Base-by-base conservation (phyloP, 1,139 yeast genomes). In the Lodderomyces oxycetoniae region DNA sequence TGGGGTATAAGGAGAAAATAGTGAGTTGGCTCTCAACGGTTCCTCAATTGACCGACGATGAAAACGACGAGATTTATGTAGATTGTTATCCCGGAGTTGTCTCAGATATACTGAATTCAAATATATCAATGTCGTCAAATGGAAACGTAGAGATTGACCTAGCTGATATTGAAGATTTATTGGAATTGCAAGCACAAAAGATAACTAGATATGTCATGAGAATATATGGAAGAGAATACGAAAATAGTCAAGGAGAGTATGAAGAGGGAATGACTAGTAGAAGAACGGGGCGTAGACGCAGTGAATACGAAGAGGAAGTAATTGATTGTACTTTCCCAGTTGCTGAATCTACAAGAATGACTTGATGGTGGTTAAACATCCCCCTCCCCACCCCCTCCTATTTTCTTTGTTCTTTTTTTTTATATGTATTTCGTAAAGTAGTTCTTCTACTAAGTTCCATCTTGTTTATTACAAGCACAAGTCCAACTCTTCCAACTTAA, bases 1-100 rank as follows among this genome's bases (percentile, higher is more conserved):
- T 81, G 86, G 64, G 74, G 1, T 71, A 66, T 35, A 60, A 55
- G 30, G 89, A 81, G 45, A 81, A 81, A 48, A 82, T 82, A 0
- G 61, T 62, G 28, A 58, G 53, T 5, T 82, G 91, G 93, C 67
- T 82, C 23, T 55, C 59, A 4, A 60, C 63, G 14, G 66, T 80
- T 3, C 88, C 88, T 1, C 36, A 30, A 16, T 53, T 67, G 19
- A 57, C 49, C 15, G 28, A 32, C 16, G 15, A 26, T 6, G 31
- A 28, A 14, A n/a, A 12, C 13, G 25, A 30, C 20, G 24, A 45
- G 4, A 16, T 16, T 12, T 36, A 38, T 13, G 36, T 45, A 29
- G 56, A 64, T 11, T 74, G 80, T 40, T 76, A 63, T 39, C 71
- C 79, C 0, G 78, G 71, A 0, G 57, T 57, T 3, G 58, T 60